Evolutionary conservation across 768 basidiomycete genomes (phyloP), one percentile per base, ranked within the genome.

Genomic region (Amyloporia xantha): DNA sequence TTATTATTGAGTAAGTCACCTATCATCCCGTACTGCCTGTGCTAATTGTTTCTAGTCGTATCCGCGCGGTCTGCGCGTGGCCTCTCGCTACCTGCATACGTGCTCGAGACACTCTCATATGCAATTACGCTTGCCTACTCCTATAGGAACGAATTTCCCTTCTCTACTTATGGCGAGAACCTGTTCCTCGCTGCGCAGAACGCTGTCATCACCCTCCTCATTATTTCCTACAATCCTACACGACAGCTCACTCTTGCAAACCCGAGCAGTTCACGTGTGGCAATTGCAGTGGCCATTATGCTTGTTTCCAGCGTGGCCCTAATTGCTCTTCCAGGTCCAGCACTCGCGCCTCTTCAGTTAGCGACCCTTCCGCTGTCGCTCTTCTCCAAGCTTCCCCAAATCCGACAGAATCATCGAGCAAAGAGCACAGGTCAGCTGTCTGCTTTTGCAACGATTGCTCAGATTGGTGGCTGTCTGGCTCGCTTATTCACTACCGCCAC

Each of bases 111-210:
- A 0, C 71, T 89, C 24, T 78, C 90, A 0, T 96, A 96, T 58
- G 86, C 85, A 23, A 93, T 99, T 59, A 92, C 84, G 0, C 77
- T 93, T 23, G 81, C 82, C 10, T 99, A 98, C 68, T 86, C 93
- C 2, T 81, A 79, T 58, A 76, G 91, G 20, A 86, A 91, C 60
- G 66, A 72, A 20, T 97, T 94, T 67, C 92, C 96, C 0, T 96
- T 97, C 74, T 91, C 90, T 17, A 97, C 96, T 0, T 99, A 97
- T 52, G 96, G 96, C 60, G 96, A 99, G 68, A 97, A 95, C 72
- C 64, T 93, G 49, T 97, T 97, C 79, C 77, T 98, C 42, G 83
- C 90, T 25, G 60, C 92, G 50, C 92, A 95, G 67, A 92, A 95
- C 71, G 72, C 85, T 57, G 52, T 88, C 68, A 91, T 97, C 63